Evolutionary conservation across 257 asterid genomes (phyloP).

Genomic region (Eucommia ulmoides): DNA sequence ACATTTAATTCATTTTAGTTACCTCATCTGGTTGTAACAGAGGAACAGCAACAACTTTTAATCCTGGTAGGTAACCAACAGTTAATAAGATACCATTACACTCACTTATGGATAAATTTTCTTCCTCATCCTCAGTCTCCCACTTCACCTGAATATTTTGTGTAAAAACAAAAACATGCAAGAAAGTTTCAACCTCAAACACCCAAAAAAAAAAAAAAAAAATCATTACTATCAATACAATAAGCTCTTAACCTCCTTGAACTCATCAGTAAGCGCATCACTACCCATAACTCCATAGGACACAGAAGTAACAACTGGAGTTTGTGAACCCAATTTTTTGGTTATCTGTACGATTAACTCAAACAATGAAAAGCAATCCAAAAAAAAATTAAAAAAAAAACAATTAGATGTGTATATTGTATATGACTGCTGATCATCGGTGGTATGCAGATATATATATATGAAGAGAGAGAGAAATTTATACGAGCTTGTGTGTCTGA

Average conservation of each 20-base stretch:
- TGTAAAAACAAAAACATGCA: too few relatives aligned
- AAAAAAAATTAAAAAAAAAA: neutral
- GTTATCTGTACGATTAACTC: slow-evolving; percentile 35
- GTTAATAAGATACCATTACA: slow-evolving; percentile 43
- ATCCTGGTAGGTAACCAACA: slow-evolving; percentile 62
- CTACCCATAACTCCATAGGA: slow-evolving; percentile 57
- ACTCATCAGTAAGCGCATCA: slow-evolving; percentile 37
- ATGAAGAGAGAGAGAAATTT: neutral
- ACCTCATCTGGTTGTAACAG: slow-evolving; percentile 5
- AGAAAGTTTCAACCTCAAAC: neutral
- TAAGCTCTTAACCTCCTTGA: slow-evolving; percentile 38
- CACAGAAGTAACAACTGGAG: slow-evolving; percentile 42
- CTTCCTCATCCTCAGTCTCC: slow-evolving; percentile 35
- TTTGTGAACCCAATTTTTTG: slow-evolving; percentile 30
- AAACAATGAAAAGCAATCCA: neutral
- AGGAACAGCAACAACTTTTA: slow-evolving; percentile 45
- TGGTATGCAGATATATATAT: too few relatives aligned
- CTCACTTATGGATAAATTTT: slow-evolving; percentile 6
- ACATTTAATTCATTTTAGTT: neutral
- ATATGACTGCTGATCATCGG: too few relatives aligned
- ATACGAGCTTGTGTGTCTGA: slow-evolving; percentile 40
- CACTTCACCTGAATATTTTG: slow-evolving; percentile 45
- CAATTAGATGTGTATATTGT: neutral
- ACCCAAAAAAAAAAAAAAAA: slow-evolving; percentile 2
- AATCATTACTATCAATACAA: neutral